Conservation (phyloP, 345 rosid genomes). For the Aquilaria malaccensis region DNA sequence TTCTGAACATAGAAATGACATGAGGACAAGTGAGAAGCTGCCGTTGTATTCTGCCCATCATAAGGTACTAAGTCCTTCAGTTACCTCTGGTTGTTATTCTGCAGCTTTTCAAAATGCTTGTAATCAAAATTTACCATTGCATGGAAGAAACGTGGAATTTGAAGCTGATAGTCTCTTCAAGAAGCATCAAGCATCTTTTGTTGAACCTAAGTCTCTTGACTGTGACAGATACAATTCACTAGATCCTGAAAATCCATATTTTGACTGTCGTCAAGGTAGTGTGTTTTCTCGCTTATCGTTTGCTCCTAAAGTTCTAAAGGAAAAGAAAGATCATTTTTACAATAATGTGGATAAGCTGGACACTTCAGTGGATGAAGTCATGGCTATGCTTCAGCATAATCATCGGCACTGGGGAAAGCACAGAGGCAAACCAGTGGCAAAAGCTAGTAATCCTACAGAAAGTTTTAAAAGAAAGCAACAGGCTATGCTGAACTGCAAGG, state of each 20-base stretch:
- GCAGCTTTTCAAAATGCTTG: slow-evolving; percentile 13
- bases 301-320: slow-evolving; percentile 16
- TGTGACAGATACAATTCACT: slow-evolving; percentile 1
- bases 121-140: slow-evolving; percentile 10
- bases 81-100: slow-evolving; percentile 14
- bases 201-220: slow-evolving; percentile 11
- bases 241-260: slow-evolving; percentile 2
- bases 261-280: slow-evolving; percentile 17
- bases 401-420: slow-evolving; percentile 22
- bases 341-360: slow-evolving; percentile 11
- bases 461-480: not conserved
- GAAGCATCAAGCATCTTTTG: slow-evolving; percentile 10
- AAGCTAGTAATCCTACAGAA: slow-evolving; percentile 1
- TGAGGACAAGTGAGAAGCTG: slow-evolving; percentile 13
- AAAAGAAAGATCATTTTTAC: slow-evolving; percentile 6
- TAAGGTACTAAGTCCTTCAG: slow-evolving; percentile 21
- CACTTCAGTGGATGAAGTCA: slow-evolving; percentile 42
- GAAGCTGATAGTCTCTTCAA: slow-evolving; percentile 17
- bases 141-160: slow-evolving; percentile 18
- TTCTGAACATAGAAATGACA: slow-evolving; percentile 10
- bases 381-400: slow-evolving; percentile 31
- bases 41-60: slow-evolving; percentile 14
- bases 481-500: not conserved
- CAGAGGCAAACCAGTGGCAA: slow-evolving; percentile 8
- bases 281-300: slow-evolving; percentile 47